A percentile compares a stretch with the other conserved stretches of the same genome.
Evolutionary conservation across 1,284 basidiomycete species (phyloP).

Genomic region (Melanopsichium pennsylvanicum): DNA sequence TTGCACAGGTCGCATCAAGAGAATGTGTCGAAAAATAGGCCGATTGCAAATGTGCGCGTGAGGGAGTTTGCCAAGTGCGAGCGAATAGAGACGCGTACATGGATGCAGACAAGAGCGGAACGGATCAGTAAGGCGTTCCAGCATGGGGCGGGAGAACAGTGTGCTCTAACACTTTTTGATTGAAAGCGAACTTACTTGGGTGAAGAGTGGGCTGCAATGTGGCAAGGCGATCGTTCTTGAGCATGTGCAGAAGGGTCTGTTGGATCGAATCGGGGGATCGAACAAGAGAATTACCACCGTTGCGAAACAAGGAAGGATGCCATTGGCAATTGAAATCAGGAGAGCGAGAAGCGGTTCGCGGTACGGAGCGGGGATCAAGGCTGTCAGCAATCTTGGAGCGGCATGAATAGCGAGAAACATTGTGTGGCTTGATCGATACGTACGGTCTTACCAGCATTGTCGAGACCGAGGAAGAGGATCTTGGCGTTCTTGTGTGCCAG

Average conservation of each 20-base stretch:
- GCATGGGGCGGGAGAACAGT: too few relatives aligned
- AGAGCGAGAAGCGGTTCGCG: too few relatives aligned
- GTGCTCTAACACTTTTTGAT: too few relatives aligned
- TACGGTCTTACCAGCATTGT: conserved; percentile 99
- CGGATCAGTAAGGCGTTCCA: background rate
- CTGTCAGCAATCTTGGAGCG: too few relatives aligned
- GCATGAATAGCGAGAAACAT: too few relatives aligned
- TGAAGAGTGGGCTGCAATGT: conserved; percentile 98
- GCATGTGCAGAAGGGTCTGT: conserved; percentile 97
- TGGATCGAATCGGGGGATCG: background rate
- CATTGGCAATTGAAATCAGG: too few relatives aligned
- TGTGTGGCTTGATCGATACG: conserved; percentile 56
- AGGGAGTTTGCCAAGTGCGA: too few relatives aligned
- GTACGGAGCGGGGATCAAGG: too few relatives aligned
- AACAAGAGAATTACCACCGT: background rate
- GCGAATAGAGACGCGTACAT: too few relatives aligned
- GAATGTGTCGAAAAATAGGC: too few relatives aligned
- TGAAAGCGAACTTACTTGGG: conserved; percentile 76
- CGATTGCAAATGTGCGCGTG: background rate
- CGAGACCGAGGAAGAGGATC: conserved; percentile 96
- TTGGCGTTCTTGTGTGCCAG: conserved; percentile 98
- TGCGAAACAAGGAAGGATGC: too few relatives aligned
- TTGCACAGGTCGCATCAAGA: too few relatives aligned
- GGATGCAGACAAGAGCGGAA: background rate
- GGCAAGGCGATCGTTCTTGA: conserved; percentile 98